Evolutionary conservation across 2,329 filamentous ascomycete genomes (phyloP).

Genomic region (Elsinoe batatas): DNA sequence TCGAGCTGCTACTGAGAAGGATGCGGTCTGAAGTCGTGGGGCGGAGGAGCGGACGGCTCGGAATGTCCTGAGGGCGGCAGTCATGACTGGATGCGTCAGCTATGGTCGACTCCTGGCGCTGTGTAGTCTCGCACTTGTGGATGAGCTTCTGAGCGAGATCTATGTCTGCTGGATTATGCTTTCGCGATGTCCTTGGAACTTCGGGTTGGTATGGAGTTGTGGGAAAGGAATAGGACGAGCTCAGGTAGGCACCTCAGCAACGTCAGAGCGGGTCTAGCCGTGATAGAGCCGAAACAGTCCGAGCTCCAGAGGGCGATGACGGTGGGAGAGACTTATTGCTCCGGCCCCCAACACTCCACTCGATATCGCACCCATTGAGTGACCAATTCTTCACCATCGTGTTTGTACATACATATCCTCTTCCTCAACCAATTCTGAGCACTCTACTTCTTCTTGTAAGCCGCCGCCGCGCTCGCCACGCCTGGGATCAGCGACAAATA

Average conservation of each 20-base stretch:
- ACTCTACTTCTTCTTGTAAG: neutral
- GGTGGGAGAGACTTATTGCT: conserved; percentile 3
- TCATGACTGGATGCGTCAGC: conserved; percentile 13
- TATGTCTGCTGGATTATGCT: neutral
- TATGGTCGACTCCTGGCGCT: neutral
- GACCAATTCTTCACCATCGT: neutral
- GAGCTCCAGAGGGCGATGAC: conserved; percentile 5
- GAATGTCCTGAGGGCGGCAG: conserved; percentile 23
- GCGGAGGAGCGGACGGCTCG: conserved; percentile 31
- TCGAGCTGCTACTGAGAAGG: conserved; percentile 34
- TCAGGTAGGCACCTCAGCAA: neutral
- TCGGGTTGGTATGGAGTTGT: neutral
- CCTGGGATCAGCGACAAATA: neutral
- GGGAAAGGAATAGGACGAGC: neutral
- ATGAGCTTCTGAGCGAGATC: neutral
- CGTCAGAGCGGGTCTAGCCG: conserved; percentile 7
- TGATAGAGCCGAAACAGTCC: neutral
- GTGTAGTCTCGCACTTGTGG: neutral
- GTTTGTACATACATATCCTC: neutral
- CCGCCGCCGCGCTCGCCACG: neutral
- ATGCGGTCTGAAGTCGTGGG: conserved; percentile 25
- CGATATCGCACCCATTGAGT: neutral
- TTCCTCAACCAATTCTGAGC: neutral
- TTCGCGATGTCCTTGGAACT: neutral
- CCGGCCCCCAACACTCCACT: conserved; percentile 9